Evolutionary conservation across 2,329 filamentous ascomycete species (phyloP).

Genomic region (Apiospora marii): DNA sequence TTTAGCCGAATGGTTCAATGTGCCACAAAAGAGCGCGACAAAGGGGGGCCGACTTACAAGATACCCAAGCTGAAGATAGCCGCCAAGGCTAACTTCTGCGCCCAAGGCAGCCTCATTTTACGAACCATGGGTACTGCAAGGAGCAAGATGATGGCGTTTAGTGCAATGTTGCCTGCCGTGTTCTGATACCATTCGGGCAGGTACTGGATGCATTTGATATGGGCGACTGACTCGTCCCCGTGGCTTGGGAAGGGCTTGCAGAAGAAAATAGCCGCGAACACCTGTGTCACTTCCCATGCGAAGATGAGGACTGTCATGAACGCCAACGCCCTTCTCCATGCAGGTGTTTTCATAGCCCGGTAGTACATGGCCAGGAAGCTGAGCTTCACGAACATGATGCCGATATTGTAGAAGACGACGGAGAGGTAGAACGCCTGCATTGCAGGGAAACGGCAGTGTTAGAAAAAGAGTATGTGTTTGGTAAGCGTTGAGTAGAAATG

Average conservation of each 20-base stretch:
- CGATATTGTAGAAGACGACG: conserved; percentile 4
- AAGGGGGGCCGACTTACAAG: conserved; percentile 17
- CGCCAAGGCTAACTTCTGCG: not conserved
- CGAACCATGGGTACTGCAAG: not conserved
- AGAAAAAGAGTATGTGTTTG: not conserved
- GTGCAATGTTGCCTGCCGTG: conserved; percentile 2
- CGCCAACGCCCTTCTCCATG: not conserved
- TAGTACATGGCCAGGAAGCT: conserved; percentile 16
- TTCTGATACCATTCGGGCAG: conserved; percentile 14
- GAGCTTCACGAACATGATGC: conserved; percentile 19
- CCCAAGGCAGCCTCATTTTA: not conserved
- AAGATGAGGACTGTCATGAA: not conserved
- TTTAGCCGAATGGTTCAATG: not conserved
- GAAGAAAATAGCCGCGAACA: conserved; percentile 4
- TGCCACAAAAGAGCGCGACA: not conserved
- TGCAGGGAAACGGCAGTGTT: not conserved
- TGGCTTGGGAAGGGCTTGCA: conserved; percentile 2
- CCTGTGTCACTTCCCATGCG: not conserved
- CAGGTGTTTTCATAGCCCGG: not conserved
- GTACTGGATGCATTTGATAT: not conserved
- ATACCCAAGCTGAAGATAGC: conserved; percentile 11
- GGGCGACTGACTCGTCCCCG: not conserved
- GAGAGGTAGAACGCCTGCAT: conserved; percentile 6
- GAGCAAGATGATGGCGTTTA: not conserved
- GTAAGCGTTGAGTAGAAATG: not conserved